phyloP scores from a whole-genome alignment of 176 grass and related monocot genomes.

The Triticum urartu region DNA sequence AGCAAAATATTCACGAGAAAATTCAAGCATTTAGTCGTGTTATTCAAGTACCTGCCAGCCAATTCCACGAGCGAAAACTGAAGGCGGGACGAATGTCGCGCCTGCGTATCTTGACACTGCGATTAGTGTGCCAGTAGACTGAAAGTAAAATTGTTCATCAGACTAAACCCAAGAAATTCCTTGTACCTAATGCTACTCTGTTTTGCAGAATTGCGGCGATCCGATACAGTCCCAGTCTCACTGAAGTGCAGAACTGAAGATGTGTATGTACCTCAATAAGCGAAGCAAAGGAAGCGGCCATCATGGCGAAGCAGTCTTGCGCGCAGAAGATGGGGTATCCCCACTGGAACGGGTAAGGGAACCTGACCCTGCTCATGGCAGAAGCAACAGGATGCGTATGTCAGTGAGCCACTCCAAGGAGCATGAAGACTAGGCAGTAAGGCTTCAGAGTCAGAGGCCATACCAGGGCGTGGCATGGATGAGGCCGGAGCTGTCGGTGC shows the following conservation, averaged over 20 bases:
- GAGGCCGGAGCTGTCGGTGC: slow-evolving; percentile 80
- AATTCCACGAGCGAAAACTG: slow-evolving; percentile 76
- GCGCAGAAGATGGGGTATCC: slow-evolving; percentile 74
- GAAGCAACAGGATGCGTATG: not conserved
- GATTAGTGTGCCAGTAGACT: slow-evolving; percentile 88
- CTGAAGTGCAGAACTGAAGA: not conserved
- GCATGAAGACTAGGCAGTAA: not conserved
- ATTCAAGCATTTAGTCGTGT: not conserved
- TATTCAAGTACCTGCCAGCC: slow-evolving; percentile 80
- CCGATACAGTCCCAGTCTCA: not conserved
- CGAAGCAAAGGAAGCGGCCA: slow-evolving; percentile 93
- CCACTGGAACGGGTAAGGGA: slow-evolving; percentile 99
- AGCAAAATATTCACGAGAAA: slow-evolving; percentile 18
- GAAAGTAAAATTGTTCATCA: slow-evolving; percentile 28
- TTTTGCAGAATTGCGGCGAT: not conserved
- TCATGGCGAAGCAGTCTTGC: slow-evolving; percentile 79
- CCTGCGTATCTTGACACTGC: slow-evolving; percentile 65
- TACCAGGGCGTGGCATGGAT: slow-evolving; percentile 75
- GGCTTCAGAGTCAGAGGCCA: not conserved
- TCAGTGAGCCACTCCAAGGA: not conserved
- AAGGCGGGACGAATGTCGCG: slow-evolving; percentile 76
- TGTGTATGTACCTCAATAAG: slow-evolving; percentile 56
- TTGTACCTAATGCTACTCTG: not conserved
- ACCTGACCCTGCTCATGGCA: slow-evolving; percentile 64
- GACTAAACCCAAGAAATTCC: not conserved